A percentile compares a stretch with the other conserved stretches of the same genome.
Evolutionary conservation across 1,284 basidiomycete species (phyloP).

Genomic region (Ganoderma lucidum): DNA sequence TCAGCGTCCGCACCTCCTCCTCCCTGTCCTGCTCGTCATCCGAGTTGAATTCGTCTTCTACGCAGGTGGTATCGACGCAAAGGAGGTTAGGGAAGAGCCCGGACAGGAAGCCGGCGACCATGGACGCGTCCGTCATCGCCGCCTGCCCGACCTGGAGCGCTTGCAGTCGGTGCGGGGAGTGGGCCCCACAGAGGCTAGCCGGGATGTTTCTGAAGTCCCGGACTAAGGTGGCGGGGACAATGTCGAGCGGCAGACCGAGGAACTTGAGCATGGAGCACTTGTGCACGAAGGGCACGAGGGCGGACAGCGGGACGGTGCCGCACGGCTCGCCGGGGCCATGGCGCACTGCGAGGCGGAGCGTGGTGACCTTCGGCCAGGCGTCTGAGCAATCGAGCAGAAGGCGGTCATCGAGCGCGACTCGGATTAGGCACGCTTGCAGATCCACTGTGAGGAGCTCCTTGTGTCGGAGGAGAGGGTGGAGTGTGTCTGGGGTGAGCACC

Average conservation of each 20-base stretch:
- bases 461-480: background rate
- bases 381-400: background rate
- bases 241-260: background rate
- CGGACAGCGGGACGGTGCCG: background rate
- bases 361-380: background rate
- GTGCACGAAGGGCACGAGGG: background rate
- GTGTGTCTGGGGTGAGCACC: background rate
- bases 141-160: background rate
- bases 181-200: background rate
- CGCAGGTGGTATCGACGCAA: background rate
- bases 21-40: background rate
- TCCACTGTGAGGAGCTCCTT: background rate
- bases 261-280: background rate
- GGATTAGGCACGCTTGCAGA: background rate
- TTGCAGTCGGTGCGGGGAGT: background rate
- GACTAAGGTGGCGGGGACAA: background rate
- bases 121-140: background rate
- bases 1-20: background rate
- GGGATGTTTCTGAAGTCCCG: background rate
- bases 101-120: slow-evolving; percentile 6
- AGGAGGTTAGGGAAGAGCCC: slow-evolving; percentile 1
- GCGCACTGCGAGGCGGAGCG: background rate
- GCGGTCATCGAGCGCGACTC: background rate
- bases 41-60: background rate
- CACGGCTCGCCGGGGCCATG: background rate